Evolutionary conservation across 257 asterid genomes (phyloP), one percentile per base, ranked within the genome.

Genomic region (Pogostemon cablin): DNA sequence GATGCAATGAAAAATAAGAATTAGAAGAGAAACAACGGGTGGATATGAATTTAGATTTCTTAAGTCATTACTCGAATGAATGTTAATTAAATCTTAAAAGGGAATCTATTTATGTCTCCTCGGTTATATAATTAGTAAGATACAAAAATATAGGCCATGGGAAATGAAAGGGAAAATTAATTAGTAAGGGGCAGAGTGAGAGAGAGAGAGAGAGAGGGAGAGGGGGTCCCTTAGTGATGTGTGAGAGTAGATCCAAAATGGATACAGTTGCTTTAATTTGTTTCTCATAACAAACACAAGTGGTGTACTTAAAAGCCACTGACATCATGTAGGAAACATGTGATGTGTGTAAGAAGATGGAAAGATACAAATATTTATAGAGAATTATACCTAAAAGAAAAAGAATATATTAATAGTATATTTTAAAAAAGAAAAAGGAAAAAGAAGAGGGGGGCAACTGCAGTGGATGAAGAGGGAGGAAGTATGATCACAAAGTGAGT

Each of bases 271-370:
- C 49, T 46, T 54, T 20, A 37, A 15, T 54, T 2, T 44, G 42
- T 48, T 67, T 15, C 25, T 4, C 39, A n/a, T 17, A 49, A 25
- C 63, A 62, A 52, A 63, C 62, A 66, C 55, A 52, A 62, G 41
- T 15, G 11, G 10, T 42, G 71, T 39, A 67, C 56, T 41, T 64
- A 62, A 60, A 73, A 34, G 75, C 42, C 62, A 69, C 81, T 71
- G 75, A 73, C 76, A 76, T 63, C 77, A 78, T 72, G 86, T 78
- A 68, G 81, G 79, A 78, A 39, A 72, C 83, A 81, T 81, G 79
- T 72, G 83, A 75, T 48, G 58, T 70, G 64, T 77, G 75, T 66
- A 77, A 71, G 72, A 69, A 65, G 55, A 56, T 37, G 38, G 41
- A 44, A 32, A 61, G 60, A 71, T 3, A 43, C 56, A 40, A 4